Conservation (phyloP, 2,329 filamentous ascomycete genomes). For the Plectosphaerella plurivora region DNA sequence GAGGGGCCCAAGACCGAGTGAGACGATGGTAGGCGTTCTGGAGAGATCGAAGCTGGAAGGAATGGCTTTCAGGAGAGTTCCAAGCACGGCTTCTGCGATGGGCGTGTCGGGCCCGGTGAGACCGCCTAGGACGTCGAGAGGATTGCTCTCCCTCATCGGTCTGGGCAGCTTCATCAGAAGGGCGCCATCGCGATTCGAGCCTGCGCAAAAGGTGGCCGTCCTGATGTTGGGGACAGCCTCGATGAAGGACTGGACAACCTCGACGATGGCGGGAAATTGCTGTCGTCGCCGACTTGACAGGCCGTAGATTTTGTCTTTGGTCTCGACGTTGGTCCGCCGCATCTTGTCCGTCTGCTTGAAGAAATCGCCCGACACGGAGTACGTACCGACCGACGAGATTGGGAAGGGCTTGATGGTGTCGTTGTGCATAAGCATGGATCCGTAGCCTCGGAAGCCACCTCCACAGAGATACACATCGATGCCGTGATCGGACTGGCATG, state of each 20-base stretch:
- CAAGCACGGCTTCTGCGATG: constrained; percentile 30
- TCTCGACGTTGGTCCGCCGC: constrained; percentile 43
- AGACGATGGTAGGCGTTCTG: constrained; percentile 34
- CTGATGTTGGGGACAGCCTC: constrained; percentile 66
- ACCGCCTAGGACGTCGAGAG: constrained; percentile 44
- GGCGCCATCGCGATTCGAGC: constrained; percentile 81
- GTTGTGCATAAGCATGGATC: constrained; percentile 79
- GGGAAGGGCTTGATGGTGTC: constrained; percentile 75
- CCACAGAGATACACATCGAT: constrained; percentile 81
- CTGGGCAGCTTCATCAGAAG: constrained; percentile 66
- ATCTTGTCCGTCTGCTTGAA: constrained; percentile 55
- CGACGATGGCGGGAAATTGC: constrained; percentile 80
- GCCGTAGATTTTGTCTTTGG: constrained; percentile 61
- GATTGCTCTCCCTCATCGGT: constrained; percentile 57
- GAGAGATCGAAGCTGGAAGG: constrained; percentile 32
- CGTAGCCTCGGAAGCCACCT: constrained; percentile 87
- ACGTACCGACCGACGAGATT: constrained; percentile 77
- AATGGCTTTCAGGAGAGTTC: constrained; percentile 34
- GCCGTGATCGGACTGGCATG: constrained; percentile 22
- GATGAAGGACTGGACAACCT: constrained; percentile 73
- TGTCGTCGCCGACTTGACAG: constrained; percentile 73
- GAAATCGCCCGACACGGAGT: constrained; percentile 55
- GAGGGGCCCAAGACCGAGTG: constrained; percentile 34
- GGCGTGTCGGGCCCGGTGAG: not conserved
- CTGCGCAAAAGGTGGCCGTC: constrained; percentile 77